phyloP scores from a whole-genome alignment of 345 rosid genomes.

The Erodium maritimum region DNA sequence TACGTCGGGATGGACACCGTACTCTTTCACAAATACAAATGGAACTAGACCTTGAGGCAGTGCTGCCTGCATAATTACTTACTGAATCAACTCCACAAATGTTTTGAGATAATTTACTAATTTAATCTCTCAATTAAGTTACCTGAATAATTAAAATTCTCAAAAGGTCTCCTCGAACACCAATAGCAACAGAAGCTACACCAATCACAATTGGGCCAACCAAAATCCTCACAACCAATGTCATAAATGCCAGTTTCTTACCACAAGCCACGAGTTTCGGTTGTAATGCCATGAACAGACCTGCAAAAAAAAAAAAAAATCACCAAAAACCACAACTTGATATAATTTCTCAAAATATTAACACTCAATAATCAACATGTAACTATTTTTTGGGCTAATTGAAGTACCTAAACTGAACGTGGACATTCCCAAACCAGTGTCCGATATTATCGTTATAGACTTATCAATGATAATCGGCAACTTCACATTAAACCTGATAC shows the following conservation, averaged over 20 bases:
- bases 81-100: no score
- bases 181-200: conserved; percentile 10
- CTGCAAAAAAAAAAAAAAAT: background rate
- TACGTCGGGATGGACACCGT: conserved; percentile 55
- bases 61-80: conserved; percentile 44
- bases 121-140: background rate
- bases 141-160: conserved; percentile 13
- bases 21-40: conserved; percentile 61
- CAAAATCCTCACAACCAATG: conserved; percentile 11
- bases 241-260: background rate
- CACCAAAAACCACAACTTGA: no score
- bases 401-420: conserved; percentile 19
- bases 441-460: conserved; percentile 11
- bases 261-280: conserved; percentile 15
- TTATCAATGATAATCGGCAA: conserved; percentile 11
- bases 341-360: no score
- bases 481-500: conserved; percentile 7
- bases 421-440: conserved; percentile 17
- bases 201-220: conserved; percentile 15
- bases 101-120: no score
- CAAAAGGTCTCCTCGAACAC: conserved; percentile 12
- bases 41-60: conserved; percentile 65
- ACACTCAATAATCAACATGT: no score
- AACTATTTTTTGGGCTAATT: no score
- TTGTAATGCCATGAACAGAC: conserved; percentile 17